phyloP scores from a whole-genome alignment of 73 alveolate genomes.

The Uronychia binucleata region DNA sequence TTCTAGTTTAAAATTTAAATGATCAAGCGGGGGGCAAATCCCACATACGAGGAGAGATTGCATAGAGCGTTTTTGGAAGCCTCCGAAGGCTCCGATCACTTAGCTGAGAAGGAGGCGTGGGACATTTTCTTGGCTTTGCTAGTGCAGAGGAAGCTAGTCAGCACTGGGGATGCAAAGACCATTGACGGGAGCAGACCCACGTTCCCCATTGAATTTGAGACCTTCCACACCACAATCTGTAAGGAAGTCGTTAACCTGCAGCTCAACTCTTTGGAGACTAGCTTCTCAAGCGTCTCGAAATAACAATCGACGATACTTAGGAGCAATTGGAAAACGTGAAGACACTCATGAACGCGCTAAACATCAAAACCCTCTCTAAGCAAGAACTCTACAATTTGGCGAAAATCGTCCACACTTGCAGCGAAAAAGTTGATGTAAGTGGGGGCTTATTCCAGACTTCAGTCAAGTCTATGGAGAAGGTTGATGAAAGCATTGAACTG shows the following conservation, averaged over 20 bases:
- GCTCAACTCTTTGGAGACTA: conserved; percentile 40
- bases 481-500: not conserved
- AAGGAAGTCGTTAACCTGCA: not conserved
- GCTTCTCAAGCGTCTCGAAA: conserved; percentile 29
- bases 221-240: conserved; percentile 19
- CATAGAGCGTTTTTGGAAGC: not conserved
- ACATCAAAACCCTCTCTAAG: conserved; percentile 26
- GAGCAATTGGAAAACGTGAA: conserved; percentile 42
- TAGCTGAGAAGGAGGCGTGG: conserved; percentile 38
- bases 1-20: too few relatives aligned
- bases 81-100: conserved; percentile 3
- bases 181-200: conserved; percentile 31
- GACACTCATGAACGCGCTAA: conserved; percentile 32
- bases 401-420: conserved; percentile 19
- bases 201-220: conserved; percentile 35
- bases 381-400: conserved; percentile 38
- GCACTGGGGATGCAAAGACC: conserved; percentile 5
- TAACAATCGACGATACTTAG: conserved; percentile 29
- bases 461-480: not conserved
- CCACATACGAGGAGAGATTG: not conserved
- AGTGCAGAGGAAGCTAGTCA: conserved; percentile 20
- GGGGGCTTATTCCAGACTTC: not conserved
- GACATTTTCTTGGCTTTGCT: conserved; percentile 28
- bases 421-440: conserved; percentile 5
- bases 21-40: not conserved